A percentile compares a stretch with the other conserved stretches of the same genome.
Evolutionary conservation across 768 basidiomycete genomes (phyloP).

Genomic region (Lactarius pseudohatsudake): DNA sequence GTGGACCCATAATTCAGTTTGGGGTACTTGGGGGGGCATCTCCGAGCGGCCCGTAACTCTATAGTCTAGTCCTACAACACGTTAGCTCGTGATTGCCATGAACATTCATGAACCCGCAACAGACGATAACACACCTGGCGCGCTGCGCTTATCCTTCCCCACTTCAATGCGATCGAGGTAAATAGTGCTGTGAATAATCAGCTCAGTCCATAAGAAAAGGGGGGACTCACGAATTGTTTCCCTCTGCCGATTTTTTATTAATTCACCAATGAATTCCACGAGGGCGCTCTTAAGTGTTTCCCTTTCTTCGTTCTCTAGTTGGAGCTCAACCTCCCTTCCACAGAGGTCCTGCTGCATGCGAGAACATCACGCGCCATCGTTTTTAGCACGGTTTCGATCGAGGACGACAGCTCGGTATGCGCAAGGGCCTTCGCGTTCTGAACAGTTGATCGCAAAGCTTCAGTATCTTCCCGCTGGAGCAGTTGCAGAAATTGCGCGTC

Average conservation of each 20-base stretch:
- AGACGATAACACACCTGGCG: background rate
- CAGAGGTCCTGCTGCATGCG: conserved; percentile 17
- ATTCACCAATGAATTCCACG: conserved; percentile 9
- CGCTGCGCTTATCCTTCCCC: background rate
- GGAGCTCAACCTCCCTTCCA: conserved; percentile 1
- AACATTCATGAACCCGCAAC: background rate
- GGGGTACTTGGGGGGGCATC: background rate
- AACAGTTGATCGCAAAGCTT: too few species aligned
- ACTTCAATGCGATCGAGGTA: background rate
- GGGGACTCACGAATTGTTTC: conserved; percentile 17
- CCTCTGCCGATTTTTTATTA: background rate
- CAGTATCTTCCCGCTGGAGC: too few species aligned
- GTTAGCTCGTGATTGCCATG: background rate
- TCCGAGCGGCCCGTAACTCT: conserved; percentile 17
- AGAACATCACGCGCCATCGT: conserved; percentile 4
- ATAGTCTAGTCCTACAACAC: conserved; percentile 8
- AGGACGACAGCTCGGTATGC: background rate
- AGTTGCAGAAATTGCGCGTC: too few species aligned
- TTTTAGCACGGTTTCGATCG: conserved; percentile 9
- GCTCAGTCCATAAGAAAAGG: too few species aligned
- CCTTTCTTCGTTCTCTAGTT: conserved; percentile 9
- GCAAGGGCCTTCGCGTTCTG: background rate
- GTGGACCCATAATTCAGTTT: conserved; percentile 6
- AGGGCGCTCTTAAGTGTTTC: background rate
- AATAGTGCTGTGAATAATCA: background rate